phyloP scores from a whole-genome alignment of 768 basidiomycete genomes.

The Pisolithus tinctorius region DNA sequence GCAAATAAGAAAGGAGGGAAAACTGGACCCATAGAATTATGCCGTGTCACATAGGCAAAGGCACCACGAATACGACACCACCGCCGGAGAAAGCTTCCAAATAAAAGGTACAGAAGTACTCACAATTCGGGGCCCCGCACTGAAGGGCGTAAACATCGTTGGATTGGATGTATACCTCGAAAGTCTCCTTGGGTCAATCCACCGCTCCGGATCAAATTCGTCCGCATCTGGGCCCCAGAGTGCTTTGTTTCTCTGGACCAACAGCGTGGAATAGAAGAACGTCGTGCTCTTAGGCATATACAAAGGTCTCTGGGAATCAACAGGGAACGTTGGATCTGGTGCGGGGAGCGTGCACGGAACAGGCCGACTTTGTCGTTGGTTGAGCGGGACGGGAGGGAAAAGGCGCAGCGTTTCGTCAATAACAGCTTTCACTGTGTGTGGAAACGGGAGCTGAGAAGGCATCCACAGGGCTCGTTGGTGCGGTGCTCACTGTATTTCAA shows the following conservation, averaged over 20 bases:
- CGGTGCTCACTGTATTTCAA: constrained; percentile 57
- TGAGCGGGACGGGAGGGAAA: constrained; percentile 75
- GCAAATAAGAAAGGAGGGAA: no score
- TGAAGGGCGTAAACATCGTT: constrained; percentile 69
- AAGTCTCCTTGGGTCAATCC: constrained; percentile 56
- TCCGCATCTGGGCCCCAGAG: constrained; percentile 75
- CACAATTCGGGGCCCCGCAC: constrained; percentile 57
- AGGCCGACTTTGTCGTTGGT: constrained; percentile 52
- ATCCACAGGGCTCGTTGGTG: constrained; percentile 1
- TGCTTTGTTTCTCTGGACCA: constrained; percentile 59
- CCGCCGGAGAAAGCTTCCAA: background rate
- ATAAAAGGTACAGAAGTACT: constrained; percentile 10
- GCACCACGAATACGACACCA: background rate
- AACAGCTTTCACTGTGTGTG: constrained; percentile 56
- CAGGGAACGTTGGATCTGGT: constrained; percentile 41
- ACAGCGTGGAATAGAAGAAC: constrained; percentile 53
- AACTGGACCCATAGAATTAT: background rate
- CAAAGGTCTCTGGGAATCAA: constrained; percentile 32
- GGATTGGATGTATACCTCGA: constrained; percentile 49
- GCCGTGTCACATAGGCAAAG: background rate
- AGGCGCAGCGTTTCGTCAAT: constrained; percentile 74
- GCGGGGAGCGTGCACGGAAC: constrained; percentile 44
- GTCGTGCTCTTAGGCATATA: constrained; percentile 55
- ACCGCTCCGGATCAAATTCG: constrained; percentile 73
- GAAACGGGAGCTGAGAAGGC: constrained; percentile 3